Percentiles rank a stretch among this genome's conserved stretches.
These are phyloP conservation scores for Capillidium heterosporum DNA, from an alignment of 371 early-diverging fungal species.

Conservation along the genomic window DNA sequence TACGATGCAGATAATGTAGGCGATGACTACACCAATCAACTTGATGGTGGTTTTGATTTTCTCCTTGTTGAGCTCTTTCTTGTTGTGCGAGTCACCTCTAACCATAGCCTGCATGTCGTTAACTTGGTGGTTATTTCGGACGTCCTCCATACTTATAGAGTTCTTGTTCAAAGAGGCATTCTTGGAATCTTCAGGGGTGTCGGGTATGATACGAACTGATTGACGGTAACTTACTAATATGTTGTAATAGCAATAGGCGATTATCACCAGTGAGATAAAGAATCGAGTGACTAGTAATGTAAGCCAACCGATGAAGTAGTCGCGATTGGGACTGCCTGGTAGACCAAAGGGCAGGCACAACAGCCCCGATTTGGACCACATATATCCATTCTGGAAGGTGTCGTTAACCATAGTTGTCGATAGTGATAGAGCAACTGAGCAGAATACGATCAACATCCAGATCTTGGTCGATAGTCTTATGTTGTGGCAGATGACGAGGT, in stretches of 20 bases:
- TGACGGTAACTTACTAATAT: neutral
- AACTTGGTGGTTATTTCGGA: neutral
- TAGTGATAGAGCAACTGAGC: neutral
- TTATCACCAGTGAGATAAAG: neutral
- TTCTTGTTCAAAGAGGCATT: neutral
- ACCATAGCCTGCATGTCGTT: neutral
- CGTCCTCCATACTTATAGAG: neutral
- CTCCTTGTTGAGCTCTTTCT: neutral
- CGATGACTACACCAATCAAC: neutral
- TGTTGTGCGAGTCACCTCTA: neutral
- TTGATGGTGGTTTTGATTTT: neutral
- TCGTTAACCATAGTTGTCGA: neutral
- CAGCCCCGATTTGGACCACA: neutral
- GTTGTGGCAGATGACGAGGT: neutral
- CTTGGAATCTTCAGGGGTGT: neutral
- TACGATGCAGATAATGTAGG: neutral
- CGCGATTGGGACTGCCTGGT: neutral
- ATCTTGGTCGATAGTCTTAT: neutral
- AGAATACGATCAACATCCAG: neutral
- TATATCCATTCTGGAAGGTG: neutral
- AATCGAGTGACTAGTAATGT: neutral
- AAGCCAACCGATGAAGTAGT: neutral
- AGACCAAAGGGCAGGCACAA: neutral
- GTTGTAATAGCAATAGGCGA: constrained; percentile 1
- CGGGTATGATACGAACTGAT: neutral